Evolutionary conservation across 2,329 filamentous ascomycete genomes (phyloP).

Genomic region (Pseudocercospora pini-densiflorae): DNA sequence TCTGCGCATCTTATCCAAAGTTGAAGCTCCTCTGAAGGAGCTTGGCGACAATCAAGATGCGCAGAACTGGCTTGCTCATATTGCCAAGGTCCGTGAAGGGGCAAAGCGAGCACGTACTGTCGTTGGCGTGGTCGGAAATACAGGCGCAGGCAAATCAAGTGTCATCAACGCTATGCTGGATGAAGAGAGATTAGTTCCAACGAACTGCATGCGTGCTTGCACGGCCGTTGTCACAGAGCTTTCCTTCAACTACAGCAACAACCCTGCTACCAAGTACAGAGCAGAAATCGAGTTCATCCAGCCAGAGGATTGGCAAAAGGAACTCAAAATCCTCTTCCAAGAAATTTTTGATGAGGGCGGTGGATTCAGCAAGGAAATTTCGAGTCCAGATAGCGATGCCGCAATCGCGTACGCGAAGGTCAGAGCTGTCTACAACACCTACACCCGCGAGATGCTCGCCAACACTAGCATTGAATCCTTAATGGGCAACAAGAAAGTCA

Average conservation of each 20-base stretch:
- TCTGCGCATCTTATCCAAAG: conserved; percentile 21
- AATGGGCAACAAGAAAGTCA: conserved; percentile 47
- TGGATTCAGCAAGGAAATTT: conserved; percentile 43
- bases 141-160: conserved; percentile 65
- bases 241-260: conserved; percentile 56
- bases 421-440: conserved; percentile 52
- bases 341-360: conserved; percentile 54
- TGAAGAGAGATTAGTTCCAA: conserved; percentile 61
- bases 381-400: conserved; percentile 52
- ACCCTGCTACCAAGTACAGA: conserved; percentile 50
- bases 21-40: conserved; percentile 38
- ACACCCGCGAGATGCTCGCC: conserved; percentile 47
- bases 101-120: conserved; percentile 50
- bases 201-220: conserved; percentile 65
- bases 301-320: conserved; percentile 56
- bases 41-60: conserved; percentile 39
- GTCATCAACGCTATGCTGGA: conserved; percentile 68
- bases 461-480: conserved; percentile 47
- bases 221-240: conserved; percentile 67
- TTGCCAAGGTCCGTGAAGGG: conserved; percentile 48
- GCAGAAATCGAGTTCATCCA: conserved; percentile 65
- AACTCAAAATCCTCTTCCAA: conserved; percentile 54
- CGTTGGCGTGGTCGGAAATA: conserved; percentile 63
- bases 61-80: conserved; percentile 47
- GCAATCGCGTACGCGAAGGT: conserved; percentile 54